These are phyloP conservation scores for Pachyrhizus erosus DNA, from an alignment of 306 rosid genomes.

Conservation along the genomic window DNA sequence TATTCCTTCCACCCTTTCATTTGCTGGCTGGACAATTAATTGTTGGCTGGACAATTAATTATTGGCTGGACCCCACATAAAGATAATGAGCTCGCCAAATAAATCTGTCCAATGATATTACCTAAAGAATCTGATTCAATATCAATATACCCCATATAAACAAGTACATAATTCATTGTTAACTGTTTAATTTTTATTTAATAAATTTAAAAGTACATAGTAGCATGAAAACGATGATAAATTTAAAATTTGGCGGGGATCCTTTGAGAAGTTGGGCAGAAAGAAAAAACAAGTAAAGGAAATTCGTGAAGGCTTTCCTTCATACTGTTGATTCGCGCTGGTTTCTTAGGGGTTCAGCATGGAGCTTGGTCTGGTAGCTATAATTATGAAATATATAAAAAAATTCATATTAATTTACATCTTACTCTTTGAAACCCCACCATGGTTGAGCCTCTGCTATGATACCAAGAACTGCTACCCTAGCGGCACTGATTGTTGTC, in stretches of 20 bases:
- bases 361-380: neutral
- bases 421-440: neutral
- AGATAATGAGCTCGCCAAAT: neutral
- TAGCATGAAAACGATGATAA: neutral
- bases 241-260: neutral
- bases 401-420: neutral
- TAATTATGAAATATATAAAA: neutral
- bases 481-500: neutral
- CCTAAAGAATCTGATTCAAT: neutral
- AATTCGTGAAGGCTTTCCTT: neutral
- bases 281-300: neutral
- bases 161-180: neutral
- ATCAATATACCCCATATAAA: neutral
- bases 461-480: neutral
- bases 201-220: neutral
- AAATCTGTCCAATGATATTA: constrained; percentile 2
- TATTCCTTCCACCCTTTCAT: too few relatives aligned
- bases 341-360: neutral
- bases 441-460: neutral
- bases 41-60: too few relatives aligned
- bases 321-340: neutral
- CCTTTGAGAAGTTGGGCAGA: neutral
- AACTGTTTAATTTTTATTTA: neutral
- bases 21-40: too few relatives aligned
- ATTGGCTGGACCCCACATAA: too few relatives aligned